Evolutionary conservation across 345 rosid genomes (phyloP).

Genomic region (Salix caprea): DNA sequence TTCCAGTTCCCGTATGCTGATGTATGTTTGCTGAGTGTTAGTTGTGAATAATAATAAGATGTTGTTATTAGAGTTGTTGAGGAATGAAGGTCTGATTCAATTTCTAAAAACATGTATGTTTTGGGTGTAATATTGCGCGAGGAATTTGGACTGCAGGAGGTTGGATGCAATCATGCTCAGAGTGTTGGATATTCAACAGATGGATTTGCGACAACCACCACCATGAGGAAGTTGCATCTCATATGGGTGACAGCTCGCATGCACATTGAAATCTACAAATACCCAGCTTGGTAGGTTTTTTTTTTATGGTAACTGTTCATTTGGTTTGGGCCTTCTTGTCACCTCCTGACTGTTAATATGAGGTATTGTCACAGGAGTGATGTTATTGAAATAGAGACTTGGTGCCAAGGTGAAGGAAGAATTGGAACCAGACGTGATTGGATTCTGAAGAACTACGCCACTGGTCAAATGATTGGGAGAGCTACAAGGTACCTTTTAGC

Average conservation of each 20-base stretch:
- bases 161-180: conserved; percentile 90
- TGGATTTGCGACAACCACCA: conserved; percentile 80
- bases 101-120: too few species aligned
- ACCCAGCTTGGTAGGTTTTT: conserved; percentile 76
- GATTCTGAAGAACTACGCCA: conserved; percentile 63
- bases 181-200: conserved; percentile 86
- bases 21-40: too few species aligned
- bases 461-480: conserved; percentile 78
- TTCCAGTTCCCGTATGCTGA: too few species aligned
- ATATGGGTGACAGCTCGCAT: conserved; percentile 99
- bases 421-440: conserved; percentile 97
- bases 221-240: conserved; percentile 91
- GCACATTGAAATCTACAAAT: conserved; percentile 90
- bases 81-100: too few species aligned
- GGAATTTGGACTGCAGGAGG: conserved; percentile 51
- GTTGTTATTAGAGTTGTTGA: too few species aligned
- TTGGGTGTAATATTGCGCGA: too few species aligned
- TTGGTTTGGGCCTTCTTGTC: neutral
- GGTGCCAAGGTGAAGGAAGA: conserved; percentile 93
- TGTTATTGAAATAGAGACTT: conserved; percentile 90
- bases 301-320: neutral
- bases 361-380: conserved; percentile 62
- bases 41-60: too few species aligned
- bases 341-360: neutral
- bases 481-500: conserved; percentile 65